Evolutionary conservation across 192 early-diverging fungal genomes (phyloP), one percentile per base, ranked within the genome.

Genomic region (Allomyces arbusculus): DNA sequence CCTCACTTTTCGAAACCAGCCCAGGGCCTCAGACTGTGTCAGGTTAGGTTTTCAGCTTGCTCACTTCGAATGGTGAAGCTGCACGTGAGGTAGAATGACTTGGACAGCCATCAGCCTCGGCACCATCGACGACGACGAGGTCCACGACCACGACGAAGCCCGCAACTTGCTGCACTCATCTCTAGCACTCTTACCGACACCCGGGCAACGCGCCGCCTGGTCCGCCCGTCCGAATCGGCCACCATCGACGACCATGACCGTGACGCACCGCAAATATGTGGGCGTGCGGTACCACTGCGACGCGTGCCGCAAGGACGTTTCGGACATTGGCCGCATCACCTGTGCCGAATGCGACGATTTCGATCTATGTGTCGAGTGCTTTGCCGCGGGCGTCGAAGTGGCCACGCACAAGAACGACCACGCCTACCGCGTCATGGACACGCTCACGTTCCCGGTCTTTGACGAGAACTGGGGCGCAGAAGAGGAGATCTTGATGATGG

Each of bases 321-420:
- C 91, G 24, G 85, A 94, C 65, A 81, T 90, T 4, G 86, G 93
- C 26, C 86, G 89, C 62, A 88, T 99, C 68, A 82, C 86, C 64
- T 98, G 89, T 70, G 86, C 78, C 64, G 80, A 87, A 65, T 90
- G 89, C 65, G 71, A 81, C 66, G 91, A 97, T 74, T 89, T 97
- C 73, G 91, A 97, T 74, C 77, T 96, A 14, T 99, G 96, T 70
- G 87, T 95, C 62, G 83, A 84, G 9, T 99, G 96, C 70, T 99
- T 99, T 74, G 85, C 84, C 62, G 74, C 73, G 44, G 96, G 94
- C 22, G 78, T 77, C 50, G 93, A 95, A 77, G 69, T 85, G 5
- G 85, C 84, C 8, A 72, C 80, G 33, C 96, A 99, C 69, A 83
- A 80, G 66, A 85, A 84, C 62, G 79, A 80, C 77, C 96, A 99